Evolutionary conservation across 2,329 filamentous ascomycete species (phyloP), one percentile per base, ranked within the genome.

Genomic region (Aureobasidium lini): DNA sequence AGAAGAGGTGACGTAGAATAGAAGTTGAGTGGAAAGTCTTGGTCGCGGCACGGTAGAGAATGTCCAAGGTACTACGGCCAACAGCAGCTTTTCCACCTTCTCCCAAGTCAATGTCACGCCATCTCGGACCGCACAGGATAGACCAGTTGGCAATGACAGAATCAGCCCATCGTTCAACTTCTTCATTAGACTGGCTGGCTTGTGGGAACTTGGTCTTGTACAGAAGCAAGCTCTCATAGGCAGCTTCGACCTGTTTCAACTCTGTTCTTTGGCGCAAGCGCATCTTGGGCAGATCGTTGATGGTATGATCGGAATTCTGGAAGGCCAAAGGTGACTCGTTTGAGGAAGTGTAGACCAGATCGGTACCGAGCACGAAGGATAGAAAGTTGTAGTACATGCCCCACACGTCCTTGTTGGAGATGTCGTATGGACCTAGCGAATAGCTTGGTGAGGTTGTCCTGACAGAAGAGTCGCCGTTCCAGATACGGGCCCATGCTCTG

Each of bases 1-100:
- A 87, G 70, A 97, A 97, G 0, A 99, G 79, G 67, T 92, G 84
- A 60, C 93, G 83, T 32, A 99, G 77, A 62, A 97, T 89, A 9
- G 90, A 79, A 1, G 93, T 95, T 1, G 94, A 99, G 73, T 99
- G 94, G 69, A 94, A 99, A 0, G 92, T 96, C 72, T 94, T 96
- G 9, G 88, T 90, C 7, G 93, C 90, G 23, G 92, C 90, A 40
- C 88, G 87, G 72, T 97, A 99, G 6, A 99, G 79, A 31, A 91
- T 89, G 34, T 86, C 92, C 42, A 99, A 81, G 34, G 95, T 85
- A 53, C 85, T 85, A 57, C 87, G 84, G 63, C 88, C 88, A 16
- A 93, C 77, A 23, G 81, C 84, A 68, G 87, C 84, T 66, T 90
- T 88, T 8, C 91, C 92, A 6, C 89, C 90, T 66, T 87, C 84